These are phyloP conservation scores for Paracoccidioides brasiliensis DNA, from an alignment of 2,329 filamentous ascomycete genomes.

Conservation along the genomic window DNA sequence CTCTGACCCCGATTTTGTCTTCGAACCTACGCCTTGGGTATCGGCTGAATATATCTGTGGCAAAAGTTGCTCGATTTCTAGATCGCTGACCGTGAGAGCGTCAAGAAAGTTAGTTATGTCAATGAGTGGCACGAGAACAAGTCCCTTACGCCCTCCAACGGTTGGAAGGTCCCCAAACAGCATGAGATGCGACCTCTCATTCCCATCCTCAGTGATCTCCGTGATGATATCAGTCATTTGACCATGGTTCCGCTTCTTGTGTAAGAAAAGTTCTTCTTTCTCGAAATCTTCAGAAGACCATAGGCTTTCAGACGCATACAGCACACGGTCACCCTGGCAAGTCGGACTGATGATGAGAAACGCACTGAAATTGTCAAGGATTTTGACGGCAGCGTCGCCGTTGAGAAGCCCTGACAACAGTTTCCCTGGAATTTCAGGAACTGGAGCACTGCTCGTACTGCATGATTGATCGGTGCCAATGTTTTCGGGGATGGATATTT, in stretches of 20 bases:
- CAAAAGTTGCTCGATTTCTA: conserved; percentile 5
- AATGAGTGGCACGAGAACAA: conserved; percentile 16
- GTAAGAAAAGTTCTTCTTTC: conserved; percentile 16
- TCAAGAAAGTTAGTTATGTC: conserved; percentile 19
- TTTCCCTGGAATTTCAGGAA: background rate
- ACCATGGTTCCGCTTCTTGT: conserved; percentile 12
- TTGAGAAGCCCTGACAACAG: background rate
- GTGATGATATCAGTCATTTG: conserved; percentile 15
- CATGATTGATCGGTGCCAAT: background rate
- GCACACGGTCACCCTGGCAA: conserved; percentile 12
- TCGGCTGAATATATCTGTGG: background rate
- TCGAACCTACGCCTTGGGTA: background rate
- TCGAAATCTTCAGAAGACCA: conserved; percentile 13
- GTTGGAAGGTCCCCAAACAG: conserved; percentile 15
- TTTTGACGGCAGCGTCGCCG: background rate
- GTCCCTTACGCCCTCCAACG: conserved; percentile 12
- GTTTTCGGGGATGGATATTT: background rate
- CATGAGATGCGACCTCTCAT: conserved; percentile 16
- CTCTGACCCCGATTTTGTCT: background rate
- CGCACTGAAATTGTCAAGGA: conserved; percentile 17
- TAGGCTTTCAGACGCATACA: conserved; percentile 15
- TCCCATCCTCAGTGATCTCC: conserved; percentile 13
- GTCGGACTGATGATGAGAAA: conserved; percentile 18
- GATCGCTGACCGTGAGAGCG: conserved; percentile 14
- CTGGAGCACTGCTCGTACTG: background rate